phyloP scores from a whole-genome alignment of 306 rosid species.

The Vachellia pachyceras region DNA sequence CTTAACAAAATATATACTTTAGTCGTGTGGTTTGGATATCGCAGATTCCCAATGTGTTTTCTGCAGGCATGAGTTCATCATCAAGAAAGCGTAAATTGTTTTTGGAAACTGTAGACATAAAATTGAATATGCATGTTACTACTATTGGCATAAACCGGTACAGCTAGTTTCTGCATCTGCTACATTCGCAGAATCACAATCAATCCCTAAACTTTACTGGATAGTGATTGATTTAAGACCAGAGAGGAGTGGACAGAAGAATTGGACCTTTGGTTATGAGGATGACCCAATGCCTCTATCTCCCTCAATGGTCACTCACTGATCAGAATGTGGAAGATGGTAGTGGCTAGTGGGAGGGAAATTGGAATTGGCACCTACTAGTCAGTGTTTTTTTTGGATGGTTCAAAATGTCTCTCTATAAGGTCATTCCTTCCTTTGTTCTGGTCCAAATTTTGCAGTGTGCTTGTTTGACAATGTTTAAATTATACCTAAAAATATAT shows the following conservation, averaged over 20 bases:
- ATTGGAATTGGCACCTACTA: not conserved
- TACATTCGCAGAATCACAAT: constrained; percentile 38
- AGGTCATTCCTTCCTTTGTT: not conserved
- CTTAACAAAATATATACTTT: not conserved
- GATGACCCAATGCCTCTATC: constrained; percentile 29
- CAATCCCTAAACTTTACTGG: constrained; percentile 23
- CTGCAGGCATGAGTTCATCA: constrained; percentile 40
- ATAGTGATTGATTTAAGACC: constrained; percentile 33
- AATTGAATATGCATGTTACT: constrained; percentile 48
- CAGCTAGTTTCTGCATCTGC: constrained; percentile 15
- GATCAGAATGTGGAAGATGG: not conserved
- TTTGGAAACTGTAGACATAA: constrained; percentile 49
- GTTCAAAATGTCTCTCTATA: constrained; percentile 19
- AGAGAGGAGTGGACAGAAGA: constrained; percentile 32
- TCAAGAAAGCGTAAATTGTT: not conserved
- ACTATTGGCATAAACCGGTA: constrained; percentile 47
- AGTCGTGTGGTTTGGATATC: constrained; percentile 26
- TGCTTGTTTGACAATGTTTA: no score
- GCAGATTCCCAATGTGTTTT: constrained; percentile 50
- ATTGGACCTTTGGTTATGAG: constrained; percentile 24
- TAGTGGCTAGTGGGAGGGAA: not conserved
- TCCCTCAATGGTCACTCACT: not conserved
- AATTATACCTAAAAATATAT: no score
- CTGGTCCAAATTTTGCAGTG: constrained; percentile 9
- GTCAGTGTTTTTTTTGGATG: constrained; percentile 36